phyloP scores from a whole-genome alignment of 2,329 filamentous ascomycete genomes.

The Apiospora malaysiana region DNA sequence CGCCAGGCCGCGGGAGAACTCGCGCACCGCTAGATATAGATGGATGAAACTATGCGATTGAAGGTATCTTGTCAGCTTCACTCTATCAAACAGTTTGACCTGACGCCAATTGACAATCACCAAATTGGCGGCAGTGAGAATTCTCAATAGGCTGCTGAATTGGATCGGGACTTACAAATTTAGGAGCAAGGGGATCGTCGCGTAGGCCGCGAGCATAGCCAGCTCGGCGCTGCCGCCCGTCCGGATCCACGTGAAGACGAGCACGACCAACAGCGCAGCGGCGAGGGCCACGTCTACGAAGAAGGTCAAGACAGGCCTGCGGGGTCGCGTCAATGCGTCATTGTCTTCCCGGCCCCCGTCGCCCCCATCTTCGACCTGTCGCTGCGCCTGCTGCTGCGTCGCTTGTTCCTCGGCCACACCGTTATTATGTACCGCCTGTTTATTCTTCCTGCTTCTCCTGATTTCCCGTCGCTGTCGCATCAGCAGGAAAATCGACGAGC shows the following conservation, averaged over 20 bases:
- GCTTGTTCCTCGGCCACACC: conserved; percentile 15
- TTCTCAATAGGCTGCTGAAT: neutral
- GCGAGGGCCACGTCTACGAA: conserved; percentile 44
- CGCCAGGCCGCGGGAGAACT: conserved; percentile 48
- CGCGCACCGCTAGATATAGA: conserved; percentile 44
- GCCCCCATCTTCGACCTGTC: neutral
- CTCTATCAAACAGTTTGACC: neutral
- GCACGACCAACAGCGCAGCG: conserved; percentile 44
- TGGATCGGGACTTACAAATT: conserved; percentile 44
- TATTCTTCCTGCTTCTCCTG: neutral
- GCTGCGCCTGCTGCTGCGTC: neutral
- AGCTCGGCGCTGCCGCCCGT: conserved; percentile 37
- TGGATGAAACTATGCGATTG: conserved; percentile 42
- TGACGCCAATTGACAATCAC: neutral
- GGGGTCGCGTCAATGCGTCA: neutral
- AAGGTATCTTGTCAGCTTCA: conserved; percentile 22
- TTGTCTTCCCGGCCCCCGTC: neutral
- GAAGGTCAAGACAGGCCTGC: conserved; percentile 42
- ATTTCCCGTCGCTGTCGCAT: conserved; percentile 23
- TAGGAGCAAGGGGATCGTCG: conserved; percentile 47
- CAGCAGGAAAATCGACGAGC: conserved; percentile 33
- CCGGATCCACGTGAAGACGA: conserved; percentile 48
- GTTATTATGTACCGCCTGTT: conserved; percentile 9
- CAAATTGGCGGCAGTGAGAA: neutral
- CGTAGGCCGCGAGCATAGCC: conserved; percentile 50